Evolutionary conservation across 1,284 basidiomycete species (phyloP).

Genomic region (Ceratobasidium sp.): DNA sequence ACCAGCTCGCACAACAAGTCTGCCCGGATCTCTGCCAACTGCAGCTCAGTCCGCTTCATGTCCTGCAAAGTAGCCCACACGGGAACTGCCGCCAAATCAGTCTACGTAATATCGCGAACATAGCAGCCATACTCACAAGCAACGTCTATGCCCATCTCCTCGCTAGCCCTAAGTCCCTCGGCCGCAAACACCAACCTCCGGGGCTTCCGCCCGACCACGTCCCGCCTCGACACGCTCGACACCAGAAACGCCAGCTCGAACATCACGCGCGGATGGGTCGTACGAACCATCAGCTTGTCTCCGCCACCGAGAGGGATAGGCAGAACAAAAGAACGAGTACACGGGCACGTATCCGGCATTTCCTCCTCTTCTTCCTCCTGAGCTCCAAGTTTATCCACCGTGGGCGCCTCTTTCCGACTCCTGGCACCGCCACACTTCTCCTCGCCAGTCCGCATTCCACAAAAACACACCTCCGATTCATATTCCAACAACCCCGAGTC

Average conservation of each 20-base stretch:
- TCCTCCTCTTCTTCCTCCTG: background rate
- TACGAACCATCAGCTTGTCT: constrained; percentile 64
- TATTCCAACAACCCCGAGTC: constrained; percentile 22
- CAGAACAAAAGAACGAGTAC: constrained; percentile 26
- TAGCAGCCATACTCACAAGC: constrained; percentile 52
- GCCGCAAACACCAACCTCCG: constrained; percentile 76
- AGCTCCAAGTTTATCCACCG: constrained; percentile 30
- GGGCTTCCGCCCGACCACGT: constrained; percentile 78
- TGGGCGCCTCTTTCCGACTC: constrained; percentile 8
- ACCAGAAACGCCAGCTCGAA: constrained; percentile 77
- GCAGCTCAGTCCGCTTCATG: constrained; percentile 64
- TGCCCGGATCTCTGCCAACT: constrained; percentile 73
- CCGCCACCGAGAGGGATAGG: constrained; percentile 21
- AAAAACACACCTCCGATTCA: constrained; percentile 19
- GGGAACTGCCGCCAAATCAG: constrained; percentile 56
- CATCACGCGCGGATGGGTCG: constrained; percentile 75
- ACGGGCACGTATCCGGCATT: constrained; percentile 14
- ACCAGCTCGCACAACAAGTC: constrained; percentile 65
- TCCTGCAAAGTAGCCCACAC: constrained; percentile 69
- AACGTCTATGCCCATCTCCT: constrained; percentile 64
- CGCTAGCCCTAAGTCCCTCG: constrained; percentile 71
- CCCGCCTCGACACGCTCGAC: constrained; percentile 74
- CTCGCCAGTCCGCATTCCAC: constrained; percentile 2
- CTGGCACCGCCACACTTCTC: too few relatives aligned
- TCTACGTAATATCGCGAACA: background rate